phyloP scores from a whole-genome alignment of 176 grass and related monocot genomes.

The Elaeis guineensis region DNA sequence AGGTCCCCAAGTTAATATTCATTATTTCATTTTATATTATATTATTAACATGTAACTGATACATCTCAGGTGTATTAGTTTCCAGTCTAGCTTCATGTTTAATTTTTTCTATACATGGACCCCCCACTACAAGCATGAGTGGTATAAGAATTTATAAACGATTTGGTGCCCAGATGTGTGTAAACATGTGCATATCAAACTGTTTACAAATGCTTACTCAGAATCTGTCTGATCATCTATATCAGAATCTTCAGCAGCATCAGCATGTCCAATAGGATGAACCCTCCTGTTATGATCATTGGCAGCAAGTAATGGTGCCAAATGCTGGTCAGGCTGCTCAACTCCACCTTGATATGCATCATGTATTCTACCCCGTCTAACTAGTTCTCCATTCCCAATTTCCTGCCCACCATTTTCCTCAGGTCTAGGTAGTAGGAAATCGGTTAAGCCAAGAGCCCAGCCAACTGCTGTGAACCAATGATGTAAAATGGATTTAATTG shows the following conservation, averaged over 20 bases:
- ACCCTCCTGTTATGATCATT: slow-evolving; percentile 43
- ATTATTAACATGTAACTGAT: too few relatives aligned
- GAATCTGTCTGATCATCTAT: slow-evolving; percentile 73
- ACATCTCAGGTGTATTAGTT: too few relatives aligned
- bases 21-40: too few relatives aligned
- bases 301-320: slow-evolving; percentile 41
- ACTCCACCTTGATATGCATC: slow-evolving; percentile 40
- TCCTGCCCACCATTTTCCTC: slow-evolving; percentile 82
- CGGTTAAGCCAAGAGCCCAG: slow-evolving; percentile 78
- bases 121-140: too few relatives aligned
- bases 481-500: slow-evolving; percentile 76
- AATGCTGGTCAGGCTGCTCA: slow-evolving; percentile 42
- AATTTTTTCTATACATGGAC: too few relatives aligned
- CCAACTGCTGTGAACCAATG: slow-evolving; percentile 90
- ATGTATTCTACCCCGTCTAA: slow-evolving; percentile 56
- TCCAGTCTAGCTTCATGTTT: too few relatives aligned
- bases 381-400: slow-evolving; percentile 60
- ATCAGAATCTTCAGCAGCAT: slow-evolving; percentile 68
- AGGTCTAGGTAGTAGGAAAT: slow-evolving; percentile 66
- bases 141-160: too few relatives aligned
- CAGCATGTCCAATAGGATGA: slow-evolving; percentile 47
- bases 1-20: too few relatives aligned
- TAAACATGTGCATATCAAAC: not conserved
- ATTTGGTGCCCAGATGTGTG: too few relatives aligned
- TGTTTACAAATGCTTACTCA: slow-evolving; percentile 46